Evolutionary conservation across 2,329 filamentous ascomycete genomes (phyloP).

Genomic region (Grosmannia penicillata): DNA sequence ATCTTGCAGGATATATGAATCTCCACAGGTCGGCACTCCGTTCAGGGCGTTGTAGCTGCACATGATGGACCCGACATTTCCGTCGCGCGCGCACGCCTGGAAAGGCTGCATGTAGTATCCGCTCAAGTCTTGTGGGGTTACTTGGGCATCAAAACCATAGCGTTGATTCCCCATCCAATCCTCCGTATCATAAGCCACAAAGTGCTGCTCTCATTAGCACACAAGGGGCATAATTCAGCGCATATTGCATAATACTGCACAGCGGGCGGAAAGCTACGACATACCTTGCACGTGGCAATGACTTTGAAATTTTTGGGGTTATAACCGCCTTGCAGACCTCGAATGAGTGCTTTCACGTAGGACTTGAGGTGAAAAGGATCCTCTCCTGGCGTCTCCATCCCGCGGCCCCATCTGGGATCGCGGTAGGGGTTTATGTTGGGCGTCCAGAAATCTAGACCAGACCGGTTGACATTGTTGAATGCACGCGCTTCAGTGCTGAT

Average conservation of each 20-base stretch:
- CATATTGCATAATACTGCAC: too few relatives aligned
- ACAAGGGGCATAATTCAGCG: too few relatives aligned
- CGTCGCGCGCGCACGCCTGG: conserved; percentile 44
- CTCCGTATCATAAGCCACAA: conserved; percentile 42
- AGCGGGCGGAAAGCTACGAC: too few relatives aligned
- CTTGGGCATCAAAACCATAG: conserved; percentile 35
- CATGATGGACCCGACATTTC: conserved; percentile 43
- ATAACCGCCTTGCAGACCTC: conserved; percentile 12
- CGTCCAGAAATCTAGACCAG: conserved; percentile 41
- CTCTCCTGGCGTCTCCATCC: conserved; percentile 15
- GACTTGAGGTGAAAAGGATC: conserved; percentile 12
- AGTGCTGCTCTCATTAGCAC: too few relatives aligned
- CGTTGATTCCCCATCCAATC: conserved; percentile 12
- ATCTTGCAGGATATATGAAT: conserved; percentile 44
- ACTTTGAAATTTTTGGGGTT: conserved; percentile 8
- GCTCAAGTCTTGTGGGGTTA: conserved; percentile 41
- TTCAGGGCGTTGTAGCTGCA: conserved; percentile 51
- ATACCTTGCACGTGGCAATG: conserved; percentile 38
- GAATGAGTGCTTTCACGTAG: conserved; percentile 11
- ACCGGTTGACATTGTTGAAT: conserved; percentile 16
- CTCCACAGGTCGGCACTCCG: conserved; percentile 44
- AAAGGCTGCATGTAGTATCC: conserved; percentile 57
- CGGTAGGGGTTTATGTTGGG: conserved; percentile 53
- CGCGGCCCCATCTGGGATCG: conserved; percentile 47
- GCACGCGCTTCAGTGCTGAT: conserved; percentile 18